Evolutionary conservation across 495 filamentous ascomycete species (phyloP).

Genomic region (Parmelia sp.): DNA sequence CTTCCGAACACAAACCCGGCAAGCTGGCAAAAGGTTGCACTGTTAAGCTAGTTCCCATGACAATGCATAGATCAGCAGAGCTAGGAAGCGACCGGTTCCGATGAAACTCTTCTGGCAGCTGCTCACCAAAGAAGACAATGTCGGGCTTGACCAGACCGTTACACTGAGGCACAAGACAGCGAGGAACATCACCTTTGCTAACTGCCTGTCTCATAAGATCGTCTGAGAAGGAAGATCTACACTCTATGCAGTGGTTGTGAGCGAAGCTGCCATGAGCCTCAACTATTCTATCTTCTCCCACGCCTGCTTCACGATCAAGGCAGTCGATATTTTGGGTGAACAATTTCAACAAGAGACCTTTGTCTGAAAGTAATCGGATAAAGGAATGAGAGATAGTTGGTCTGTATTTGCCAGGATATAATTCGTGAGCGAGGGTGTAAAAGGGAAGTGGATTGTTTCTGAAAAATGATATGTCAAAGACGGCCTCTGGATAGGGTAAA

Average conservation of each 20-base stretch:
- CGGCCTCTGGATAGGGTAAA: constrained; percentile 69
- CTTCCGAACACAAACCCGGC: constrained; percentile 54
- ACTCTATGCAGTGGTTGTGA: constrained; percentile 82
- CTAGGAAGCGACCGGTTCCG: constrained; percentile 46
- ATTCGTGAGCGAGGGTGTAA: constrained; percentile 81
- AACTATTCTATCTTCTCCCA: constrained; percentile 72
- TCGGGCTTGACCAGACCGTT: constrained; percentile 88
- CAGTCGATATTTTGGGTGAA: constrained; percentile 99
- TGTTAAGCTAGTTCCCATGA: constrained; percentile 85
- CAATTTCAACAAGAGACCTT: constrained; percentile 70
- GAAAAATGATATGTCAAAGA: constrained; percentile 86
- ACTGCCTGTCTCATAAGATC: constrained; percentile 66
- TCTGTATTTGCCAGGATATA: constrained; percentile 85
- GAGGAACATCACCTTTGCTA: constrained; percentile 54
- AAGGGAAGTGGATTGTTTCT: constrained; percentile 77
- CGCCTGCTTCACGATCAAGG: constrained; percentile 80
- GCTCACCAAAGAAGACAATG: constrained; percentile 96
- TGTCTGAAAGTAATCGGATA: constrained; percentile 65
- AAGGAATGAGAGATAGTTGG: constrained; percentile 83
- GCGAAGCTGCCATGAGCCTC: constrained; percentile 97
- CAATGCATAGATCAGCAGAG: constrained; percentile 71
- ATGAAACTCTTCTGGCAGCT: constrained; percentile 66
- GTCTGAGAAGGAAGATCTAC: constrained; percentile 62
- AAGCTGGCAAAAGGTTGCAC: constrained; percentile 88
- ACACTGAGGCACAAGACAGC: constrained; percentile 55